Percentiles rank a stretch among this genome's conserved stretches.
phyloP scores from a whole-genome alignment of 2,329 filamentous ascomycete genomes.

The Sclerotinia trifoliorum region DNA sequence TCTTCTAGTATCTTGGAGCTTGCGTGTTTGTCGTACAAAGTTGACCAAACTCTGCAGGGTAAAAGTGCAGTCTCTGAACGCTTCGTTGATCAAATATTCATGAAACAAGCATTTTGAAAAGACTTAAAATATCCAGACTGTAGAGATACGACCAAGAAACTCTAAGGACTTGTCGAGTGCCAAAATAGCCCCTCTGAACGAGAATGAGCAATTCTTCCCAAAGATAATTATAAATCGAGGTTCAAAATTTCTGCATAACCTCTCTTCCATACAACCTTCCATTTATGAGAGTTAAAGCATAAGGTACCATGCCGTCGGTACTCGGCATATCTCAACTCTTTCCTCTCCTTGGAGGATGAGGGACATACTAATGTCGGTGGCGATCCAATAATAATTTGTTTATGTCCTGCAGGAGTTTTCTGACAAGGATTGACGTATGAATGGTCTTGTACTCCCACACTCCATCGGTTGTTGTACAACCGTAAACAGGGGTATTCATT shows the following conservation, averaged over 20 bases:
- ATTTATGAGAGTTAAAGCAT: neutral
- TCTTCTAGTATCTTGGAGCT: neutral
- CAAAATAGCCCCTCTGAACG: neutral
- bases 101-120: neutral
- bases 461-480: neutral
- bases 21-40: neutral
- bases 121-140: neutral
- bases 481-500: conserved; percentile 8
- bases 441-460: conserved; percentile 12
- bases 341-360: conserved; percentile 4
- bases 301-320: conserved; percentile 7
- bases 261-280: neutral
- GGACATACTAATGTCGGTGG: neutral
- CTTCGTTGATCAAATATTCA: neutral
- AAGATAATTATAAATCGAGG: neutral
- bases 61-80: neutral
- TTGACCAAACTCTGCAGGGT: neutral
- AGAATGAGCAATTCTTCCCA: neutral
- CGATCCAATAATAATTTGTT: conserved; percentile 13
- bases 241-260: neutral
- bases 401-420: conserved; percentile 12
- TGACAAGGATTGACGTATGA: conserved; percentile 5
- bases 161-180: neutral
- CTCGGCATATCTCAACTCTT: neutral
- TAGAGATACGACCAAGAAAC: neutral